phyloP scores from a whole-genome alignment of 2,329 filamentous ascomycete genomes.

The Pseudogymnoascus sp. region DNA sequence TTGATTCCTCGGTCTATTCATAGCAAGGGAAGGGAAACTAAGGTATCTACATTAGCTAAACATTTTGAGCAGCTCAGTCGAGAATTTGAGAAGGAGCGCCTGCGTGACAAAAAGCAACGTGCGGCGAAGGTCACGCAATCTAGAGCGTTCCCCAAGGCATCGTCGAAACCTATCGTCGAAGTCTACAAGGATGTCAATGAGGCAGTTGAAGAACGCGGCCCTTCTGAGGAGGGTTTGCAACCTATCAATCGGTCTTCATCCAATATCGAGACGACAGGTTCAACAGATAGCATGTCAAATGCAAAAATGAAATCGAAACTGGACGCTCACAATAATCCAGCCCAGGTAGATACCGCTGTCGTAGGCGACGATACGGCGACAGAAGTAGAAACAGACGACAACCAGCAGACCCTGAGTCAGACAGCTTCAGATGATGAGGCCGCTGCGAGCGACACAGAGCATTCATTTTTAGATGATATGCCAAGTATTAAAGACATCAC shows the following conservation, averaged over 20 bases:
- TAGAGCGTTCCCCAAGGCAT: slow-evolving; percentile 78
- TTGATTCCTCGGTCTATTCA: slow-evolving; percentile 83
- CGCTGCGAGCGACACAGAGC: slow-evolving; percentile 63
- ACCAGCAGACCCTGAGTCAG: slow-evolving; percentile 41
- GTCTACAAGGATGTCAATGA: slow-evolving; percentile 92
- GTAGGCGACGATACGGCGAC: slow-evolving; percentile 24
- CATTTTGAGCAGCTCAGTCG: slow-evolving; percentile 96
- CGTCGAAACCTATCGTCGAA: slow-evolving; percentile 91
- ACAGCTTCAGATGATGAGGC: slow-evolving; percentile 64
- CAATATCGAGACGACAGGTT: not conserved
- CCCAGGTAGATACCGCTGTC: slow-evolving; percentile 20
- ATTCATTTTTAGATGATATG: slow-evolving; percentile 58
- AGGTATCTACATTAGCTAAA: slow-evolving; percentile 83
- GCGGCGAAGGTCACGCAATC: slow-evolving; percentile 68
- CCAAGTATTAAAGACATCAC: slow-evolving; percentile 55
- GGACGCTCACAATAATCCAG: not conserved
- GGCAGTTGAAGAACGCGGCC: slow-evolving; percentile 74
- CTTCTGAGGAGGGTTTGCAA: slow-evolving; percentile 51
- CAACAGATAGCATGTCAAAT: not conserved
- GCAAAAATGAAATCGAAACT: not conserved
- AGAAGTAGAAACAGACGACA: slow-evolving; percentile 36
- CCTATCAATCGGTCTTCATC: slow-evolving; percentile 13
- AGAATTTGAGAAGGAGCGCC: slow-evolving; percentile 90
- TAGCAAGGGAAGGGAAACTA: slow-evolving; percentile 58
- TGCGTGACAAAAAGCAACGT: slow-evolving; percentile 74